Percentiles rank a stretch among this genome's conserved stretches.
Evolutionary conservation across 208 protist species (phyloP).

Genomic region (Trypanosoma platydactyli): DNA sequence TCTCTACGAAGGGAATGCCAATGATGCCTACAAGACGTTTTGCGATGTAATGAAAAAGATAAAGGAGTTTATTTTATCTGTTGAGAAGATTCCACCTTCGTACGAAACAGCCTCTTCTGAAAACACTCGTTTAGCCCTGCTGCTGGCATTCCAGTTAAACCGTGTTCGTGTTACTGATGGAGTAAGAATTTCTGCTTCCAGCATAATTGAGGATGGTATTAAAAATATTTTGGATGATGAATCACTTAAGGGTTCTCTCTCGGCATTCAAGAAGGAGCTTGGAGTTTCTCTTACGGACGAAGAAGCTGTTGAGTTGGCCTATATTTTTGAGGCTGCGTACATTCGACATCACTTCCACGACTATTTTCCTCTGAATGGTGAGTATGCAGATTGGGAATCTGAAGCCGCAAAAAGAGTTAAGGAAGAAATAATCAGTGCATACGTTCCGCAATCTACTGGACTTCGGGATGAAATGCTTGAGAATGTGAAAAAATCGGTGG

Average conservation of each 20-base stretch:
- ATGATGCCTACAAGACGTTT: slow-evolving; percentile 63
- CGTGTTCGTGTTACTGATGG: slow-evolving; percentile 39
- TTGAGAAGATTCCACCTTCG: slow-evolving; percentile 23
- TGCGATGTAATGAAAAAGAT: slow-evolving; percentile 59
- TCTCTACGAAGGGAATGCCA: slow-evolving; percentile 66
- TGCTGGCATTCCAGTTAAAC: slow-evolving; percentile 62
- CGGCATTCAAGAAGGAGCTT: slow-evolving; percentile 58
- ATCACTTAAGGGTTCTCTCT: slow-evolving; percentile 27
- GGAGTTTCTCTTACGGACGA: slow-evolving; percentile 60
- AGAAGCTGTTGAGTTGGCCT: slow-evolving; percentile 69
- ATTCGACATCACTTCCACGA: slow-evolving; percentile 82
- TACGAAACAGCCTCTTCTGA: slow-evolving; percentile 47
- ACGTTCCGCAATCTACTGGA: slow-evolving; percentile 33
- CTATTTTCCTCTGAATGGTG: slow-evolving; percentile 58
- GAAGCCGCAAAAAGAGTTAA: slow-evolving; percentile 33
- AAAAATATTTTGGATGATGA: slow-evolving; percentile 43
- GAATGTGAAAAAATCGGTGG: slow-evolving; percentile 46
- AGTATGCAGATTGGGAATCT: slow-evolving; percentile 73
- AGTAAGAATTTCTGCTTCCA: slow-evolving; percentile 29
- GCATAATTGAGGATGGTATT: slow-evolving; percentile 54
- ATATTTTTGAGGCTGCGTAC: slow-evolving; percentile 61
- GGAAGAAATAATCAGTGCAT: slow-evolving; percentile 45
- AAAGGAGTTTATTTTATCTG: slow-evolving; percentile 43
- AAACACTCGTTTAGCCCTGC: slow-evolving; percentile 64
- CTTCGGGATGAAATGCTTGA: slow-evolving; percentile 50